A percentile compares a stretch with the other conserved stretches of the same genome.
These are phyloP conservation scores for Sphagnurus paluster DNA, from an alignment of 1,284 basidiomycete genomes.

Conservation along the genomic window DNA sequence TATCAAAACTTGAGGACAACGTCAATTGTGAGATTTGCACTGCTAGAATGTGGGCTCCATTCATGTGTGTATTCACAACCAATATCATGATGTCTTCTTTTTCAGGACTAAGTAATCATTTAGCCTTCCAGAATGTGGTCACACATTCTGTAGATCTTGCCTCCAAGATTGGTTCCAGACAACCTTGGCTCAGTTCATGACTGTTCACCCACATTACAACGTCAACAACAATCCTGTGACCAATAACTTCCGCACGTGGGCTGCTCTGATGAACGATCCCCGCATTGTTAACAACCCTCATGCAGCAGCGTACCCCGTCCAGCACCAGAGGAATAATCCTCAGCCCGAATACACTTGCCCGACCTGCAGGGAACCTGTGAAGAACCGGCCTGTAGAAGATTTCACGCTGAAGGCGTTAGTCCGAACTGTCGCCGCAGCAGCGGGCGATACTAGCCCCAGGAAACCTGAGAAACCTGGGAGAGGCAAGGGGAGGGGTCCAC, in stretches of 20 bases:
- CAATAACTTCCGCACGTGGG: slow-evolving; percentile 20
- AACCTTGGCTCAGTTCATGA: slow-evolving; percentile 48
- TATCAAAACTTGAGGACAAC: slow-evolving; percentile 49
- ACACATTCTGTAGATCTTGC: slow-evolving; percentile 66
- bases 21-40: slow-evolving; percentile 65
- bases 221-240: slow-evolving; percentile 27
- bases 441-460: slow-evolving; percentile 47
- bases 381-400: slow-evolving; percentile 52
- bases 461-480: slow-evolving; percentile 21
- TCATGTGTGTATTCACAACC: slow-evolving; percentile 43
- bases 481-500: slow-evolving; percentile 11
- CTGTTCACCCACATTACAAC: slow-evolving; percentile 46
- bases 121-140: slow-evolving; percentile 66
- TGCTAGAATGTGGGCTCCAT: slow-evolving; percentile 61
- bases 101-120: background rate
- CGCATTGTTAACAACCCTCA: slow-evolving; percentile 22
- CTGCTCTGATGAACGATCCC: slow-evolving; percentile 18
- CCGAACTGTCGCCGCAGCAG: slow-evolving; percentile 41
- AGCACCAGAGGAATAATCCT: slow-evolving; percentile 25
- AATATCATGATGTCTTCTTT: slow-evolving; percentile 5
- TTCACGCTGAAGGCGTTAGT: slow-evolving; percentile 61
- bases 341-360: slow-evolving; percentile 64
- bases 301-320: slow-evolving; percentile 24
- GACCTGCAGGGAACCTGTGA: slow-evolving; percentile 53
- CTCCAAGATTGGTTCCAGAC: slow-evolving; percentile 67